A percentile compares a stretch with the other conserved stretches of the same genome.
Evolutionary conservation across 805 yeast genomes (phyloP).

Genomic region (Yarrowia sp.): DNA sequence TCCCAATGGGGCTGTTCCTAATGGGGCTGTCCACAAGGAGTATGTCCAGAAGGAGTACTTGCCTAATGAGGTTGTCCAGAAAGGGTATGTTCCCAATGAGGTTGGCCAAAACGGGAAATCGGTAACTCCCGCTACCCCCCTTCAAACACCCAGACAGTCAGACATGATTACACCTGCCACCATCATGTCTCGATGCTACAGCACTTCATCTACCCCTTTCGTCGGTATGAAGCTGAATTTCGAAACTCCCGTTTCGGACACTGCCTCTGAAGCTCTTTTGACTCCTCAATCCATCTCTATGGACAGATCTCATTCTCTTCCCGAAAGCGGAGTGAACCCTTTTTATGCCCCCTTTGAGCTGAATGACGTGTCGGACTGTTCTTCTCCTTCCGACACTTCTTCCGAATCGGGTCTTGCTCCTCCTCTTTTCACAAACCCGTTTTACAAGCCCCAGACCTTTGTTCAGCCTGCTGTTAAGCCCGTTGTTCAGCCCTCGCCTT

Average conservation of each 20-base stretch:
- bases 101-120: too few species aligned
- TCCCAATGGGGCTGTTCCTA: too few species aligned
- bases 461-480: not conserved
- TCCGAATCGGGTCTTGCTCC: not conserved
- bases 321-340: constrained; percentile 13
- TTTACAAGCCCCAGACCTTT: constrained; percentile 17
- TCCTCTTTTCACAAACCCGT: constrained; percentile 15
- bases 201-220: constrained; percentile 3
- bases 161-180: constrained; percentile 14
- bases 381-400: not conserved
- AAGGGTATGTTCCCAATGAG: too few species aligned
- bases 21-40: too few species aligned
- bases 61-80: too few species aligned
- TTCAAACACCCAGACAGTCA: not conserved
- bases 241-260: not conserved
- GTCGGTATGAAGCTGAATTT: constrained; percentile 12
- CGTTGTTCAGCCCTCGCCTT: too few species aligned
- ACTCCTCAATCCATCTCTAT: constrained; percentile 17
- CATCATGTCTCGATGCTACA: constrained; percentile 3
- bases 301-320: constrained; percentile 13
- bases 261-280: not conserved
- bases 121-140: not conserved
- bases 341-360: constrained; percentile 13
- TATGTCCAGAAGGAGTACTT: too few species aligned
- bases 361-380: not conserved